A percentile compares a stretch with the other conserved stretches of the same genome.
phyloP scores from a whole-genome alignment of 148 eudicot species.

The Vaccinium macrocarpon region DNA sequence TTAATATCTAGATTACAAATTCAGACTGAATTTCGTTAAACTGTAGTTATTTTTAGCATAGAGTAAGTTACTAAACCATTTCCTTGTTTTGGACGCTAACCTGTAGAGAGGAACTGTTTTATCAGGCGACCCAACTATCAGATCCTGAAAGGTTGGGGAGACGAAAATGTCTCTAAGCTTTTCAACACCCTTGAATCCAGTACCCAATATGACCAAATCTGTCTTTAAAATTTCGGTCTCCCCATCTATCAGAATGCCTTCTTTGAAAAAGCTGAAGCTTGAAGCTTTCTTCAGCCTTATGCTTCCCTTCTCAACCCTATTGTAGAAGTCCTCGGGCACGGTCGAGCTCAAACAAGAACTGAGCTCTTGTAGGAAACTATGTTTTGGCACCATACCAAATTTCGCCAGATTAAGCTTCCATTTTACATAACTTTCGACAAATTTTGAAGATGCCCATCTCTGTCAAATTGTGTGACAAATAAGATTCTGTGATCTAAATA shows the following conservation, averaged over 20 bases:
- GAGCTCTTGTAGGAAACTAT: conserved; percentile 44
- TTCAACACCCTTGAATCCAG: conserved; percentile 55
- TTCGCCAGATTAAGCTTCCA: conserved; percentile 40
- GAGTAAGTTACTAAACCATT: neutral
- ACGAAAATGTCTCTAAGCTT: conserved; percentile 45
- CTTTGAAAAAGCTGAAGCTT: conserved; percentile 40
- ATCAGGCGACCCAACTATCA: conserved; percentile 29
- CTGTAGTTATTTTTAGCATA: neutral
- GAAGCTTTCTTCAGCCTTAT: conserved; percentile 43
- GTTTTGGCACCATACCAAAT: conserved; percentile 53
- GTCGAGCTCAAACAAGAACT: conserved; percentile 42
- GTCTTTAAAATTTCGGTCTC: conserved; percentile 29
- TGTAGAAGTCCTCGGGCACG: conserved; percentile 48
- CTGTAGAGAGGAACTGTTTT: conserved; percentile 47
- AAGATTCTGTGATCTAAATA: too few relatives aligned
- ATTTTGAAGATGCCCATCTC: conserved; percentile 60
- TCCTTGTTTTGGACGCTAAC: conserved; percentile 19
- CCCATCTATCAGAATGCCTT: conserved; percentile 47
- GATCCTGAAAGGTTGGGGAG: conserved; percentile 32
- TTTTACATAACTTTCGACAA: conserved; percentile 55
- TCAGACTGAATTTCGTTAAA: neutral
- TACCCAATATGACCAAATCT: conserved; percentile 62
- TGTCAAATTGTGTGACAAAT: conserved; percentile 23
- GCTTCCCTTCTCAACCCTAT: conserved; percentile 58
- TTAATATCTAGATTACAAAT: too few relatives aligned